Conservation (phyloP, 192 early-diverging fungal species). For the Mortierella alpina region DNA sequence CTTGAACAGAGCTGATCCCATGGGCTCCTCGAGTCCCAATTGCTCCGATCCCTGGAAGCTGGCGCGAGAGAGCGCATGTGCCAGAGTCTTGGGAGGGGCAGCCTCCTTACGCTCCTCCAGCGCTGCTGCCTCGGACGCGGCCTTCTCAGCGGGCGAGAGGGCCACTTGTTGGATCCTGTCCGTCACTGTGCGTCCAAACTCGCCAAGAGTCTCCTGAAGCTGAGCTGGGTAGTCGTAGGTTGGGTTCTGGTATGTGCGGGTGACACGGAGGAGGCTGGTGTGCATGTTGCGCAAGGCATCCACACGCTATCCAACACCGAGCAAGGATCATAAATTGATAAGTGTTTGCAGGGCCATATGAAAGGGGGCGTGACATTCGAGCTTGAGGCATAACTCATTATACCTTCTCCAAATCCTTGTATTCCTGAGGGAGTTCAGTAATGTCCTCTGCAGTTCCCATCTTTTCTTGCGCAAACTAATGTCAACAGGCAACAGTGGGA, state of each 20-base stretch:
- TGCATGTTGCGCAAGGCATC: conserved; percentile 79
- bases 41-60: conserved; percentile 72
- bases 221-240: conserved; percentile 82
- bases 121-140: conserved; percentile 48
- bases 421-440: conserved; percentile 95
- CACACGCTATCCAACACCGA: conserved; percentile 67
- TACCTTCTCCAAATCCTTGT: conserved; percentile 91
- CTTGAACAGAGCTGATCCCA: conserved; percentile 88
- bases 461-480: conserved; percentile 90
- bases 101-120: conserved; percentile 38
- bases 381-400: background rate
- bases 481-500: background rate
- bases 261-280: conserved; percentile 75
- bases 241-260: conserved; percentile 77
- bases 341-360: background rate
- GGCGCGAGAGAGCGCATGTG: conserved; percentile 82
- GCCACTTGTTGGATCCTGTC: conserved; percentile 69
- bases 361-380: background rate
- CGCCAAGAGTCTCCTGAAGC: conserved; percentile 75
- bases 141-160: conserved; percentile 64
- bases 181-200: conserved; percentile 76
- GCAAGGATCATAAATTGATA: background rate
- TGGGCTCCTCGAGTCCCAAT: conserved; percentile 83
- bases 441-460: conserved; percentile 83
- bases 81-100: conserved; percentile 67